Evolutionary conservation across 148 eudicot genomes (phyloP).

Genomic region (Agrostemma githago): DNA sequence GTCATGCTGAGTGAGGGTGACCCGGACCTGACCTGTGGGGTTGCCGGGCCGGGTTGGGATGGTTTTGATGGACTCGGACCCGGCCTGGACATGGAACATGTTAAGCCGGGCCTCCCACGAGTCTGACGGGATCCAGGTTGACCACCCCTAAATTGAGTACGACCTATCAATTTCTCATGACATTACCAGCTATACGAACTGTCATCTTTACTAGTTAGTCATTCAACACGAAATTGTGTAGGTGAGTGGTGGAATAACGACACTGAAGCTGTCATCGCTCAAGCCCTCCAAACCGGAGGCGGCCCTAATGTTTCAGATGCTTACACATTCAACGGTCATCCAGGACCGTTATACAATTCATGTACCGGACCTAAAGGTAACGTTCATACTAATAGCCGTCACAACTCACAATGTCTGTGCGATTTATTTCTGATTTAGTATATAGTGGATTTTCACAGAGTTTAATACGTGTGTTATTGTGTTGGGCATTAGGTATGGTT

Average conservation of each 20-base stretch:
- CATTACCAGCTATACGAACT: too few species aligned
- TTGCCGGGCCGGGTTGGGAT: too few species aligned
- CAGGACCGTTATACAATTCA: slow-evolving; percentile 55
- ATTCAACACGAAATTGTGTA: slow-evolving; percentile 4
- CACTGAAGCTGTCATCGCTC: slow-evolving; percentile 54
- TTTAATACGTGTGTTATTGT: neutral
- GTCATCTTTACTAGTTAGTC: too few species aligned
- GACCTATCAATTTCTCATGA: too few species aligned
- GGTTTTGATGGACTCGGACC: too few species aligned
- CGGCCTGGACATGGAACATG: too few species aligned
- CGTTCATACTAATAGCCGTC: neutral
- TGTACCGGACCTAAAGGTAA: slow-evolving; percentile 44
- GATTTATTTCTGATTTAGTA: neutral
- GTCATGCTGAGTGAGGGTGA: too few species aligned
- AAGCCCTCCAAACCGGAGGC: slow-evolving; percentile 54
- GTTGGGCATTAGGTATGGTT: slow-evolving; percentile 14
- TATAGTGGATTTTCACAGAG: too few species aligned
- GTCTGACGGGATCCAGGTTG: too few species aligned
- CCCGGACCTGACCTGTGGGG: too few species aligned
- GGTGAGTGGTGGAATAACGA: slow-evolving; percentile 76
- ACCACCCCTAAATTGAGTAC: too few species aligned
- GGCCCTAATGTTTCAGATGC: slow-evolving; percentile 65
- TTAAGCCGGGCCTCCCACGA: too few species aligned
- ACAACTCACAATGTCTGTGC: neutral
- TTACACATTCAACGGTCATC: slow-evolving; percentile 55